phyloP scores from a whole-genome alignment of 352 stramenopile species.

The Phytophthora ramorum region DNA sequence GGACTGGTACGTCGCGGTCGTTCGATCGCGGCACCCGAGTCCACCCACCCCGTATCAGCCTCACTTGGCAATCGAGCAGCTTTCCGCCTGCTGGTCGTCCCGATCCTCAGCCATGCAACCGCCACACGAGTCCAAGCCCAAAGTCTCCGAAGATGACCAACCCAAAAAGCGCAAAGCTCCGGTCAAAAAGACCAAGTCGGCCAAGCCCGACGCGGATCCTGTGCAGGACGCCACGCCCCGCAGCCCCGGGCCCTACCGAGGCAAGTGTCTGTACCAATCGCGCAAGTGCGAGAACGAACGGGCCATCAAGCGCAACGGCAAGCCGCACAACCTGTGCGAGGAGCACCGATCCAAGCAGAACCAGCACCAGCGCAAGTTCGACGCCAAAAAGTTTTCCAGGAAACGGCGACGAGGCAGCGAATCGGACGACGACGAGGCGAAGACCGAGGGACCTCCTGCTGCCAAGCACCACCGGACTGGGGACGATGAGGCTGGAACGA shows the following conservation, averaged over 20 bases:
- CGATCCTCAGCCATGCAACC: constrained; percentile 19
- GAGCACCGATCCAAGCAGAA: constrained; percentile 83
- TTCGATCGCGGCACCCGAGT: constrained; percentile 19
- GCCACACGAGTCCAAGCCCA: constrained; percentile 1
- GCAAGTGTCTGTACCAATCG: constrained; percentile 80
- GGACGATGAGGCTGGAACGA: constrained; percentile 3
- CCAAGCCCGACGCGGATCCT: neutral
- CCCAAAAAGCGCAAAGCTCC: constrained; percentile 5
- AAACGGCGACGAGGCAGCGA: constrained; percentile 40
- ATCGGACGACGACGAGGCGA: constrained; percentile 21
- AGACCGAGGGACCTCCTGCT: neutral
- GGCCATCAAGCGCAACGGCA: constrained; percentile 79
- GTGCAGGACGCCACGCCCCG: neutral
- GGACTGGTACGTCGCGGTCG: constrained; percentile 25
- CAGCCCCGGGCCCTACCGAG: constrained; percentile 45
- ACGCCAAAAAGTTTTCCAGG: constrained; percentile 80
- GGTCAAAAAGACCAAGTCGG: constrained; percentile 11
- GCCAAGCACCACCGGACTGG: constrained; percentile 17
- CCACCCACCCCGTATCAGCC: constrained; percentile 37
- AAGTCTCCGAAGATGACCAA: constrained; percentile 8
- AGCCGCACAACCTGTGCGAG: constrained; percentile 82
- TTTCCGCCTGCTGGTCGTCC: constrained; percentile 1
- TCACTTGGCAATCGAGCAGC: constrained; percentile 31
- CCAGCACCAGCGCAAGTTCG: constrained; percentile 85
- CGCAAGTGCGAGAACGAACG: constrained; percentile 86